A percentile compares a stretch with the other conserved stretches of the same genome.
phyloP scores from a whole-genome alignment of 108 stramenopile species.

The Thalassiosira profunda region DNA sequence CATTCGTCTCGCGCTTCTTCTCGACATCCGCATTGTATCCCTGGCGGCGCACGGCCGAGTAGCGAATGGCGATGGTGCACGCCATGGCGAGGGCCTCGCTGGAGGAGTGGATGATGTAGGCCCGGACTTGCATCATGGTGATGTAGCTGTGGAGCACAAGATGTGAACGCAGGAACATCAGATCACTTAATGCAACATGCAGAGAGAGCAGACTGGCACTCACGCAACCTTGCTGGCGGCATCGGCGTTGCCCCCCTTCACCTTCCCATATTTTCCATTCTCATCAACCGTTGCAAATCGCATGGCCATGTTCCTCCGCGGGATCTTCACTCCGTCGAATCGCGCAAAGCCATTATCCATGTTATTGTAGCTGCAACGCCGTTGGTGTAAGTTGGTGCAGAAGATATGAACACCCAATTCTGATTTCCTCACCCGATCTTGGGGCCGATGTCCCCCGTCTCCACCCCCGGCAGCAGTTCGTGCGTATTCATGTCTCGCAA shows the following conservation, averaged over 20 bases:
- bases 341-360: constrained; percentile 97
- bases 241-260: constrained; percentile 43
- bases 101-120: constrained; percentile 68
- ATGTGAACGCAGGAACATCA: not conserved
- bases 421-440: no score
- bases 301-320: constrained; percentile 96
- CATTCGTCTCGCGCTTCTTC: constrained; percentile 25
- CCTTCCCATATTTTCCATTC: constrained; percentile 68
- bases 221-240: constrained; percentile 81
- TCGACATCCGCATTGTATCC: constrained; percentile 74
- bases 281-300: constrained; percentile 83
- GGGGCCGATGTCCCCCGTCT: constrained; percentile 95
- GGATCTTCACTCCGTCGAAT: constrained; percentile 87
- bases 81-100: constrained; percentile 86
- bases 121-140: constrained; percentile 98
- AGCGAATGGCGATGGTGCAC: constrained; percentile 90
- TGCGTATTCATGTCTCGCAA: constrained; percentile 84
- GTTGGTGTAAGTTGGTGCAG: no score
- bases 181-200: not conserved
- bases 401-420: constrained; percentile 54
- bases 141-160: constrained; percentile 61
- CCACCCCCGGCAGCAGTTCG: constrained; percentile 87
- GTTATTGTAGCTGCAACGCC: constrained; percentile 94
- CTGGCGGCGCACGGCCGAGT: constrained; percentile 94
- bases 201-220: constrained; percentile 1